Evolutionary conservation across 768 basidiomycete species (phyloP).

Genomic region (Hemileccinum rubropunctum): DNA sequence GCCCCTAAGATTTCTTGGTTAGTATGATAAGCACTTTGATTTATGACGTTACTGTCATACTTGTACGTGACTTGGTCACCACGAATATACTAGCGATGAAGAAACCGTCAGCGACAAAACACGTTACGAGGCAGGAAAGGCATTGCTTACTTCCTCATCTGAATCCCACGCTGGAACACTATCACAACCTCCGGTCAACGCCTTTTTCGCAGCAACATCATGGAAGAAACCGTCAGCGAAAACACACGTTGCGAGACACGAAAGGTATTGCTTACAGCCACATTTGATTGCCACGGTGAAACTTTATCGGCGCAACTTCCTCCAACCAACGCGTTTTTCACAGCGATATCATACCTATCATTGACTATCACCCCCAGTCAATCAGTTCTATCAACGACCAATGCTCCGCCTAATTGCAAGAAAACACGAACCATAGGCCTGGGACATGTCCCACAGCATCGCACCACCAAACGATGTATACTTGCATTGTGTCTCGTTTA

Average conservation of each 20-base stretch:
- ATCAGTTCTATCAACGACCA: not conserved
- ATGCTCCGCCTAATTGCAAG: slow-evolving; percentile 7
- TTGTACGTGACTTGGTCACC: slow-evolving; percentile 44
- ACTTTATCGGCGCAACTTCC: slow-evolving; percentile 38
- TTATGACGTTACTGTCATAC: slow-evolving; percentile 25
- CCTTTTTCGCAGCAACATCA: slow-evolving; percentile 39
- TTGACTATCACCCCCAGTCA: slow-evolving; percentile 42
- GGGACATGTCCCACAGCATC: slow-evolving; percentile 44
- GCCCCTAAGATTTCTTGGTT: slow-evolving; percentile 32
- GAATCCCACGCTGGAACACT: slow-evolving; percentile 44
- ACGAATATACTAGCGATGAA: slow-evolving; percentile 38
- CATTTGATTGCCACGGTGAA: slow-evolving; percentile 39
- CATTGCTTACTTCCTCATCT: slow-evolving; percentile 34
- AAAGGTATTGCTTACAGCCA: slow-evolving; percentile 34
- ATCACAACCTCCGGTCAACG: slow-evolving; percentile 43
- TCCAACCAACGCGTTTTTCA: slow-evolving; percentile 52
- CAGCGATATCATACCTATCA: slow-evolving; percentile 55
- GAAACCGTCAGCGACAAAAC: not conserved
- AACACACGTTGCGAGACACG: not conserved
- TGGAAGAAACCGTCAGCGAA: not conserved
- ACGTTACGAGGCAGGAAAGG: not conserved
- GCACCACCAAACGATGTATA: slow-evolving; percentile 49
- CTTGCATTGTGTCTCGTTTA: slow-evolving; percentile 31
- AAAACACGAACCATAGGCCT: slow-evolving; percentile 38
- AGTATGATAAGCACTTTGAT: not conserved